These are phyloP conservation scores for Chaetomium sp. DNA, from an alignment of 2,329 filamentous ascomycete genomes.

Conservation along the genomic window DNA sequence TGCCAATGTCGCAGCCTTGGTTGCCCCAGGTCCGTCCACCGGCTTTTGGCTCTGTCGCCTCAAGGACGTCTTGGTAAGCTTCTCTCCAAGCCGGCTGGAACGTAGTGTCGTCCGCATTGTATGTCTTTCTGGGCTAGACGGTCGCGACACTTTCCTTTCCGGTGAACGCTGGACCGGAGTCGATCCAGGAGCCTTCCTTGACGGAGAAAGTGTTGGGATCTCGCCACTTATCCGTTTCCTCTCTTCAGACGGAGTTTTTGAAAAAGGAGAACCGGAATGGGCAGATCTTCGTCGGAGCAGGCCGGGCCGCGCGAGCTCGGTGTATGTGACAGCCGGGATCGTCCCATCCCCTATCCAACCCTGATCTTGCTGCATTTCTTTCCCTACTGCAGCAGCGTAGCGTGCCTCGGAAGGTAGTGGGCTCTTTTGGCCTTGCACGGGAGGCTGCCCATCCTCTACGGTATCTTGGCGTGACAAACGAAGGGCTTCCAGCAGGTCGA, in stretches of 20 bases:
- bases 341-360: slow-evolving; percentile 76
- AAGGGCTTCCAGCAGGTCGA: slow-evolving; percentile 79
- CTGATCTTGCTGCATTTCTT: slow-evolving; percentile 24
- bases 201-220: slow-evolving; percentile 22
- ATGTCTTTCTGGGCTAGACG: slow-evolving; percentile 55
- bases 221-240: slow-evolving; percentile 17
- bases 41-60: slow-evolving; percentile 37
- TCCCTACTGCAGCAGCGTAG: slow-evolving; percentile 7
- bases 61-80: slow-evolving; percentile 31
- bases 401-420: slow-evolving; percentile 22
- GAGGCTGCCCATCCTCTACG: slow-evolving; percentile 25
- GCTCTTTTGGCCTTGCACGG: slow-evolving; percentile 17
- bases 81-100: slow-evolving; percentile 39
- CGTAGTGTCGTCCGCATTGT: slow-evolving; percentile 57
- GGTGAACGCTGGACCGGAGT: slow-evolving; percentile 30
- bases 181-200: slow-evolving; percentile 21
- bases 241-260: slow-evolving; percentile 36
- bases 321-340: slow-evolving; percentile 72
- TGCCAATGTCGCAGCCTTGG: slow-evolving; percentile 57
- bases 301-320: slow-evolving; percentile 67
- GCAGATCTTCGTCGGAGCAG: slow-evolving; percentile 47
- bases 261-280: slow-evolving; percentile 48
- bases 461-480: slow-evolving; percentile 52
- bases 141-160: slow-evolving; percentile 37
- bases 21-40: slow-evolving; percentile 48